Conservation (phyloP, 2,329 filamentous ascomycete species). For the Hypoxylon sp. region DNA sequence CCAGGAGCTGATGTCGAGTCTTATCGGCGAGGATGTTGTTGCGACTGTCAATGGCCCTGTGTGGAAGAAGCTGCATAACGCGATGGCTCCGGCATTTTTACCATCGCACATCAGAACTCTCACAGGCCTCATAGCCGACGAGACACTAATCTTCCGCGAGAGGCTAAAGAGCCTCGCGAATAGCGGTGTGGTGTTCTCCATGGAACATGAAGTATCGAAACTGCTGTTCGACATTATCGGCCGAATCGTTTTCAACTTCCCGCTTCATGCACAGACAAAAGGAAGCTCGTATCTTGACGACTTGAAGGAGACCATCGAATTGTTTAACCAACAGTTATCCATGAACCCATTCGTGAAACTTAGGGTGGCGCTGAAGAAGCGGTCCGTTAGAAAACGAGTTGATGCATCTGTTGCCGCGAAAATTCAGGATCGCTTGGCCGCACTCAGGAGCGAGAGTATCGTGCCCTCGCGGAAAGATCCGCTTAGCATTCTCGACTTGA, state of each 20-base stretch:
- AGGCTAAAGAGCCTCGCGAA: conserved; percentile 35
- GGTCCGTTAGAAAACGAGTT: conserved; percentile 22
- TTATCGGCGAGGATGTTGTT: conserved; percentile 47
- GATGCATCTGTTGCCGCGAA: conserved; percentile 27
- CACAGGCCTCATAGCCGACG: conserved; percentile 48
- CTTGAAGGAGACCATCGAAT: conserved; percentile 42
- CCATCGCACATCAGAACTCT: conserved; percentile 48
- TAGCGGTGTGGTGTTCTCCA: conserved; percentile 22
- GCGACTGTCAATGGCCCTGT: conserved; percentile 49
- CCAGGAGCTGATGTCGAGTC: conserved; percentile 45
- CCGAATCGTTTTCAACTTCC: conserved; percentile 18
- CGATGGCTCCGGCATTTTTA: conserved; percentile 52
- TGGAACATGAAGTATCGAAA: conserved; percentile 17
- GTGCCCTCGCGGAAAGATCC: conserved; percentile 37
- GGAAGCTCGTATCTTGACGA: conserved; percentile 46
- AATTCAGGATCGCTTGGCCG: conserved; percentile 30
- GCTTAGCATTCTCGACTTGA: conserved; percentile 39
- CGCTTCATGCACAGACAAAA: conserved; percentile 15
- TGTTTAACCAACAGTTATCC: conserved; percentile 49
- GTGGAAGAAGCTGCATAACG: conserved; percentile 53
- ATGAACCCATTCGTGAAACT: conserved; percentile 49
- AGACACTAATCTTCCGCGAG: conserved; percentile 48
- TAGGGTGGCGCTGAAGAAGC: conserved; percentile 40
- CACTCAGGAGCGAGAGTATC: conserved; percentile 30
- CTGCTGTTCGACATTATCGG: conserved; percentile 21